Percentiles rank a stretch among this genome's conserved stretches.
Conservation (phyloP, 2,329 filamentous ascomycete species). For the Epicoccum sorghinum region DNA sequence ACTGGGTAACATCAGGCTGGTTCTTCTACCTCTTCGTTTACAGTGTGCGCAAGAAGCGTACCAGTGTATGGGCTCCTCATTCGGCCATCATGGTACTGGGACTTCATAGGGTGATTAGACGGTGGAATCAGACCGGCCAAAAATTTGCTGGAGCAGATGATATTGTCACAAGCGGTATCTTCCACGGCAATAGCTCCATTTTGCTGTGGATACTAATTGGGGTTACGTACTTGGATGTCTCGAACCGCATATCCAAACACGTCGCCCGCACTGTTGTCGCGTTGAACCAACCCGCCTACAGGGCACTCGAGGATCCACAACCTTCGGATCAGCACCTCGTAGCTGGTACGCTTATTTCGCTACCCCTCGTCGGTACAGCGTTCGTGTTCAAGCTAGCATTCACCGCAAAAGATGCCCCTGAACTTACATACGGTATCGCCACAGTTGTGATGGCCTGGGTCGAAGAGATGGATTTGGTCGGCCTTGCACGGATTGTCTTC, state of each 20-base stretch:
- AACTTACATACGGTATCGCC: slow-evolving; percentile 61
- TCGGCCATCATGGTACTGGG: slow-evolving; percentile 59
- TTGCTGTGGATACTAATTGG: slow-evolving; percentile 78
- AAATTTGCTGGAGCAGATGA: slow-evolving; percentile 93
- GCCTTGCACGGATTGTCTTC: slow-evolving; percentile 46
- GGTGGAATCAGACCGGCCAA: slow-evolving; percentile 97
- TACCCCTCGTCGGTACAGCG: slow-evolving; percentile 60
- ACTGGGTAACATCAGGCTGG: slow-evolving; percentile 83
- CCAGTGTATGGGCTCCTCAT: slow-evolving; percentile 34
- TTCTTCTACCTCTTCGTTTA: slow-evolving; percentile 56
- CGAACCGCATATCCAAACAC: slow-evolving; percentile 51
- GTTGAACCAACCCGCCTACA: slow-evolving; percentile 25
- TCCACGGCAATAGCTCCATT: slow-evolving; percentile 57
- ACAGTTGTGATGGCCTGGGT: slow-evolving; percentile 56
- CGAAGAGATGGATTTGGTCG: slow-evolving; percentile 41
- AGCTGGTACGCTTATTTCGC: slow-evolving; percentile 36
- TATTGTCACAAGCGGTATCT: slow-evolving; percentile 68
- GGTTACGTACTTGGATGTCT: slow-evolving; percentile 69
- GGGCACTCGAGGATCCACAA: slow-evolving; percentile 25
- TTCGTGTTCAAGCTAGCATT: slow-evolving; percentile 90
- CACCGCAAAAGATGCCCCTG: slow-evolving; percentile 84
- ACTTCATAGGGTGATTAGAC: slow-evolving; percentile 69
- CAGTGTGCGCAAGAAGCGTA: slow-evolving; percentile 40
- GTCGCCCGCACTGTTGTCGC: slow-evolving; percentile 36
- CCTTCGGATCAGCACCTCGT: slow-evolving; percentile 36